Evolutionary conservation across 2,329 filamentous ascomycete genomes (phyloP).

Genomic region (Pyrenochaeta sp.): DNA sequence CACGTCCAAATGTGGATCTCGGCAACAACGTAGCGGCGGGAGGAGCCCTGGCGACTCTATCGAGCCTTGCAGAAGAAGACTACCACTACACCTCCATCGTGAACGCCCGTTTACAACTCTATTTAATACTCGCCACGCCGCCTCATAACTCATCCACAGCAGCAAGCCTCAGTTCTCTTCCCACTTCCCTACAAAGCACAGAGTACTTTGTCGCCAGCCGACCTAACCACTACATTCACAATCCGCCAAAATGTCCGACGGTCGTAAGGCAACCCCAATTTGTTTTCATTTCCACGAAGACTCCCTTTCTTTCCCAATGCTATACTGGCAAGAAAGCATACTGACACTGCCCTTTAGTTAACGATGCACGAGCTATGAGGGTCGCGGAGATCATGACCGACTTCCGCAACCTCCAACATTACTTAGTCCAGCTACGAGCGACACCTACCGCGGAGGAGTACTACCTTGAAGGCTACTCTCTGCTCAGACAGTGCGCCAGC

Average conservation of each 20-base stretch:
- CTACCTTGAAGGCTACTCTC: conserved; percentile 66
- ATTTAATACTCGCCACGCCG: conserved; percentile 49
- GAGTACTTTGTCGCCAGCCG: conserved; percentile 21
- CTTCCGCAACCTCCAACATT: conserved; percentile 68
- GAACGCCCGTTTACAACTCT: conserved; percentile 38
- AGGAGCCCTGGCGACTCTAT: conserved; percentile 44
- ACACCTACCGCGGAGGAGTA: conserved; percentile 63
- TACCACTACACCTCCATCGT: conserved; percentile 25
- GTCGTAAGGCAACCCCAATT: conserved; percentile 57
- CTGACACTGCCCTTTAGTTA: conserved; percentile 57
- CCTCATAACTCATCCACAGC: conserved; percentile 30
- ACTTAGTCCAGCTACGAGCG: conserved; percentile 64
- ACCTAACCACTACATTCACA: conserved; percentile 10
- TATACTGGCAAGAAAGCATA: background rate
- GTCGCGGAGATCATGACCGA: conserved; percentile 71
- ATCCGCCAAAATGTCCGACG: conserved; percentile 61
- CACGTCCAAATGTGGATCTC: conserved; percentile 47
- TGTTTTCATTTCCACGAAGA: background rate
- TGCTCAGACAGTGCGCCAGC: conserved; percentile 64
- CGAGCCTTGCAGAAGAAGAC: conserved; percentile 38
- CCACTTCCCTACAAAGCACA: conserved; percentile 9
- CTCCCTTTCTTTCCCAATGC: background rate
- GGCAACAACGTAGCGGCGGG: conserved; percentile 48
- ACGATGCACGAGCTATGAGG: conserved; percentile 69
- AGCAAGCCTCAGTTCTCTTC: conserved; percentile 27